Percentiles rank a stretch among this genome's conserved stretches.
Conservation (phyloP, 768 basidiomycete genomes). For the Leccinum arenicola region DNA sequence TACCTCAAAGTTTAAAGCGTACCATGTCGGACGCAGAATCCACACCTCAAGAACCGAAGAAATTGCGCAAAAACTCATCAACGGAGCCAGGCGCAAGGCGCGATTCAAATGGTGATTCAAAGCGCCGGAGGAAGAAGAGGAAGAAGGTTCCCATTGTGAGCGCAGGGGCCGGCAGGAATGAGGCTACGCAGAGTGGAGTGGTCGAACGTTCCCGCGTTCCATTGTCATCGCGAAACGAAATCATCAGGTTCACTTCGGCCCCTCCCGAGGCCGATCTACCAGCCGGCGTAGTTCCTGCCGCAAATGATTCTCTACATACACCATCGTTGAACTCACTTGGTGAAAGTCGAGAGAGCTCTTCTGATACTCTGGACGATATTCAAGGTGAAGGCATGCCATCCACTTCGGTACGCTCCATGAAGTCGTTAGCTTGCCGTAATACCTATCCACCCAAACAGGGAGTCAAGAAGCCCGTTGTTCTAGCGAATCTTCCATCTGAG, state of each 20-base stretch:
- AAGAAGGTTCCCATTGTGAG: slow-evolving; percentile 28
- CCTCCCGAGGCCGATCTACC: slow-evolving; percentile 13
- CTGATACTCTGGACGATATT: not conserved
- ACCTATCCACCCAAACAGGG: slow-evolving; percentile 13
- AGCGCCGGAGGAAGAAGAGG: slow-evolving; percentile 28
- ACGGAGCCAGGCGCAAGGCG: slow-evolving; percentile 14
- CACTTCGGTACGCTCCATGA: slow-evolving; percentile 12
- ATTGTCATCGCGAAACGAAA: slow-evolving; percentile 22
- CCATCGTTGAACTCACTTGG: not conserved
- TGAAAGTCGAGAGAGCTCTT: not conserved
- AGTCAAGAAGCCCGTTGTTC: not conserved
- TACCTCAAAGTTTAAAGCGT: slow-evolving; percentile 12
- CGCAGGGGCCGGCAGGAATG: slow-evolving; percentile 7
- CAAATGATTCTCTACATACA: not conserved
- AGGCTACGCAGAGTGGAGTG: slow-evolving; percentile 2
- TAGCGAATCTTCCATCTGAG: not conserved
- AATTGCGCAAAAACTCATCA: slow-evolving; percentile 19
- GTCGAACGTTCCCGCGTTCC: slow-evolving; percentile 18
- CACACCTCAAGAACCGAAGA: slow-evolving; percentile 22
- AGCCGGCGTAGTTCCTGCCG: not conserved
- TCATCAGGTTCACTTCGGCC: slow-evolving; percentile 26
- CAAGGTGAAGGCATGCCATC: slow-evolving; percentile 7
- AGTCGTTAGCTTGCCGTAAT: not conserved
- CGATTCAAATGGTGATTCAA: slow-evolving; percentile 24
- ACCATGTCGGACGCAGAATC: slow-evolving; percentile 26